These are phyloP conservation scores for Gynochthodes officinalis DNA, from an alignment of 257 asterid genomes.

Conservation along the genomic window DNA sequence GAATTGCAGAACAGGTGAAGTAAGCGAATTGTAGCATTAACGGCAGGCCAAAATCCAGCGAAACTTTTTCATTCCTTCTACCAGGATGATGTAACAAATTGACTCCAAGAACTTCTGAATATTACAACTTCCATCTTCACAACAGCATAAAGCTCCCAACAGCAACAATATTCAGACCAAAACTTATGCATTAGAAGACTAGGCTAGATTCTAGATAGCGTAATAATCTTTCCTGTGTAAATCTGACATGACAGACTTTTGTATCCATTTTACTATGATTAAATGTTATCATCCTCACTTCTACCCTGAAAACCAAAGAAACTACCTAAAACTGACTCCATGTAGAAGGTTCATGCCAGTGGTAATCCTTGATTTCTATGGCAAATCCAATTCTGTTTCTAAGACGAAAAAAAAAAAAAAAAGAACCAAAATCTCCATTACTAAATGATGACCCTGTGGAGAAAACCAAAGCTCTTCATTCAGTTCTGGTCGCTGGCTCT, in stretches of 20 bases:
- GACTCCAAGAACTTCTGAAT: conserved; percentile 1
- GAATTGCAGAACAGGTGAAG: conserved; percentile 70
- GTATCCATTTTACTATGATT: conserved; percentile 26
- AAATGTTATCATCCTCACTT: conserved; percentile 3
- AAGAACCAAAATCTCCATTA: background rate
- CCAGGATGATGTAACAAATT: conserved; percentile 9
- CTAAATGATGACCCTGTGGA: background rate
- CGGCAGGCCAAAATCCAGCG: conserved; percentile 4
- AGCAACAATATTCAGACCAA: conserved; percentile 8
- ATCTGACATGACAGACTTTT: conserved; percentile 27
- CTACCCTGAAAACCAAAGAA: background rate
- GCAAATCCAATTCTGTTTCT: background rate
- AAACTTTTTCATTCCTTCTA: background rate
- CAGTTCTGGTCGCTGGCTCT: conserved; percentile 16
- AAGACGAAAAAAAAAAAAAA: background rate
- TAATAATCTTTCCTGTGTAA: conserved; percentile 27
- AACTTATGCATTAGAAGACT: conserved; percentile 22
- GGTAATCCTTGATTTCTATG: background rate
- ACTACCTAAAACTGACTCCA: background rate
- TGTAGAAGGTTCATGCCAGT: background rate
- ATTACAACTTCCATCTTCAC: background rate
- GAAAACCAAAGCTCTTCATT: conserved; percentile 1
- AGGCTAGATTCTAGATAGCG: conserved; percentile 22
- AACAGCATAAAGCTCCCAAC: conserved; percentile 9
- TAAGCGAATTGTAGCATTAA: conserved; percentile 37